phyloP scores from a whole-genome alignment of 2,329 filamentous ascomycete species.

The Aspergillus carbonarius region DNA sequence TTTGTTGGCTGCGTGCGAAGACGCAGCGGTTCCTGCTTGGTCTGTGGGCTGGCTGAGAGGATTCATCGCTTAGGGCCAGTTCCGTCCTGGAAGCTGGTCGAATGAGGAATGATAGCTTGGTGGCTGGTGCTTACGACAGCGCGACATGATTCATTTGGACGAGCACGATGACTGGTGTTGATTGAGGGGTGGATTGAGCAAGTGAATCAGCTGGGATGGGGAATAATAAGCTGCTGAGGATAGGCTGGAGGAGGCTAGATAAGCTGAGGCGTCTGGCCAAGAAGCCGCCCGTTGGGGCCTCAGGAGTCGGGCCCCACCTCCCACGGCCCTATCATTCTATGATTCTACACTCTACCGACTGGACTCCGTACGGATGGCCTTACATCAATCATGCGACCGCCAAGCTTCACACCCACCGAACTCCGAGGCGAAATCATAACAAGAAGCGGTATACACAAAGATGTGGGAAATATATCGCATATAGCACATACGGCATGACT shows the following conservation, averaged over 20 bases:
- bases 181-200: neutral
- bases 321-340: neutral
- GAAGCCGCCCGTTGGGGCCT: neutral
- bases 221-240: neutral
- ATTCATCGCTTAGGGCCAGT: neutral
- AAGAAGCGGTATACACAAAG: neutral
- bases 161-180: neutral
- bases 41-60: neutral
- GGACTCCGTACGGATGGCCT: no score
- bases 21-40: neutral
- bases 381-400: neutral
- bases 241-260: neutral
- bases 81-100: no score
- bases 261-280: neutral
- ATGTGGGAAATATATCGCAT: neutral
- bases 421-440: neutral
- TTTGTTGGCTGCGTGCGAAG: neutral
- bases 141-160: neutral
- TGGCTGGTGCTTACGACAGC: neutral
- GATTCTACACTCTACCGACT: neutral
- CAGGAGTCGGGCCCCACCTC: neutral
- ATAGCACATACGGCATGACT: constrained; percentile 2
- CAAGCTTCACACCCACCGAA: neutral
- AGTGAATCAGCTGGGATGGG: neutral
- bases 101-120: neutral